A percentile compares a stretch with the other conserved stretches of the same genome.
Conservation (phyloP, 495 filamentous ascomycete species). For the Aspergillus conjunctus region DNA sequence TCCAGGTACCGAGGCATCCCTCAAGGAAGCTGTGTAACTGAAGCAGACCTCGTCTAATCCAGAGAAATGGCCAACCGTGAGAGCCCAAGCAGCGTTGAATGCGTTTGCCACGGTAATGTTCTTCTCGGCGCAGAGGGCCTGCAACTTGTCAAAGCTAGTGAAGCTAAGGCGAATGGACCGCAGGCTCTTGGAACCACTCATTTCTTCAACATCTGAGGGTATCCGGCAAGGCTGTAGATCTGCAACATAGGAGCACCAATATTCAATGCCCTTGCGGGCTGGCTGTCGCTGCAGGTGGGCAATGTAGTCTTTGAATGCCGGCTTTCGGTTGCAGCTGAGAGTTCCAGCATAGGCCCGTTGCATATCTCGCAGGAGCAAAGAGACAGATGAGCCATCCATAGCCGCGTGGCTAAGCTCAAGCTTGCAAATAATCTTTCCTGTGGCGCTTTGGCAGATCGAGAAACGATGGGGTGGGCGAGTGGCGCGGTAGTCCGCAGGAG, state of each 20-base stretch:
- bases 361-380: constrained; percentile 50
- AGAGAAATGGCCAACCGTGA: constrained; percentile 53
- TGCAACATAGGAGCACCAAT: constrained; percentile 3
- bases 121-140: constrained; percentile 45
- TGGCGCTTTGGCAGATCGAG: constrained; percentile 47
- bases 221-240: not conserved
- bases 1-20: constrained; percentile 49
- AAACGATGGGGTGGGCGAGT: constrained; percentile 46
- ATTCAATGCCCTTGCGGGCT: not conserved
- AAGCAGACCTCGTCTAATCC: constrained; percentile 55
- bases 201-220: not conserved
- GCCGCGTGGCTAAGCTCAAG: constrained; percentile 60
- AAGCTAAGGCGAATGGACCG: constrained; percentile 41
- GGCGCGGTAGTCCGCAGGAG: constrained; percentile 4
- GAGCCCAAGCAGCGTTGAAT: constrained; percentile 56
- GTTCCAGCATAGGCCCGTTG: constrained; percentile 50
- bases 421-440: constrained; percentile 47
- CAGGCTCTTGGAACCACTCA: constrained; percentile 16
- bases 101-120: constrained; percentile 53
- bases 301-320: constrained; percentile 59
- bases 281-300: not conserved
- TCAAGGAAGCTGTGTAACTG: constrained; percentile 54
- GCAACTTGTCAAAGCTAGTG: constrained; percentile 31
- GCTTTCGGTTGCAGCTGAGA: constrained; percentile 35
- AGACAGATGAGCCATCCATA: constrained; percentile 54